phyloP scores from a whole-genome alignment of 352 stramenopile genomes.

The Pythium rishiriense region DNA sequence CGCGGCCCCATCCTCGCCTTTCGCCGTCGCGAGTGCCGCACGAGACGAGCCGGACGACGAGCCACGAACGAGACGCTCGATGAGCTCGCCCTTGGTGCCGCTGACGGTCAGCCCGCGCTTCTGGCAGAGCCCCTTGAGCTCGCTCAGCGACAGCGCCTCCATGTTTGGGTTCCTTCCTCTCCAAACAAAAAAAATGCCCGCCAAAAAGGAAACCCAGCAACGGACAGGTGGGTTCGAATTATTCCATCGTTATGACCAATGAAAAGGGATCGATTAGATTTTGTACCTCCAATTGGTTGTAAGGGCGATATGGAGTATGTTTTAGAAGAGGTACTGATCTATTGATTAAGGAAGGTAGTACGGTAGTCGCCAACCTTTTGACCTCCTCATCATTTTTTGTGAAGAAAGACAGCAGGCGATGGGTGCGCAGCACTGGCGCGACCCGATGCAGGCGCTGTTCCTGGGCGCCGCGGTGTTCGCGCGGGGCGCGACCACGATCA shows the following conservation, averaged over 20 bases:
- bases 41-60: background rate
- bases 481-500: slow-evolving; percentile 20
- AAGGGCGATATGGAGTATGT: background rate
- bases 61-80: slow-evolving; percentile 9
- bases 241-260: slow-evolving; percentile 1
- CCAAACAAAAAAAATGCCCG: background rate
- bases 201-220: background rate
- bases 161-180: slow-evolving; percentile 2
- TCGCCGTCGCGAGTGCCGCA: background rate
- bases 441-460: slow-evolving; percentile 32
- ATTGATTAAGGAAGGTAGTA: background rate
- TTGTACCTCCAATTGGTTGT: background rate
- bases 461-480: slow-evolving; percentile 20
- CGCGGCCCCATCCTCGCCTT: background rate
- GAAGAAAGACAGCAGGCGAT: background rate
- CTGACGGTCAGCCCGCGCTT: slow-evolving; percentile 17
- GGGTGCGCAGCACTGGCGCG: slow-evolving; percentile 22
- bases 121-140: slow-evolving; percentile 20
- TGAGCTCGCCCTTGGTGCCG: slow-evolving; percentile 16
- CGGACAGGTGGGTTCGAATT: background rate
- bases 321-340: background rate
- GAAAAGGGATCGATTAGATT: background rate
- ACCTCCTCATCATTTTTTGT: background rate
- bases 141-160: slow-evolving; percentile 21
- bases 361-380: background rate